A percentile compares a stretch with the other conserved stretches of the same genome.
Evolutionary conservation across 257 asterid genomes (phyloP).

Genomic region (Ocimum tenuiflorum): DNA sequence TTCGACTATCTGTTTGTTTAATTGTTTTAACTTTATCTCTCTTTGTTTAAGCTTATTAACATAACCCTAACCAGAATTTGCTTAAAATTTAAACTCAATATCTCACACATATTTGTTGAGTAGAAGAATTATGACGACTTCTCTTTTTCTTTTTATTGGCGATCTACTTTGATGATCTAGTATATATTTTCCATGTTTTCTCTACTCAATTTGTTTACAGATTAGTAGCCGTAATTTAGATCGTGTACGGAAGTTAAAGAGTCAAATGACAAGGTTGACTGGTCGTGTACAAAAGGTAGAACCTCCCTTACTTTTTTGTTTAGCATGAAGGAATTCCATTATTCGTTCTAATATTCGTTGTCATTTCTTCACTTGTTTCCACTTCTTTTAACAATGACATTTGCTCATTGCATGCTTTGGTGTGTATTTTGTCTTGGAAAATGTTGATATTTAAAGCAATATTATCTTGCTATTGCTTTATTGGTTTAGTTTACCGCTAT

Average conservation of each 20-base stretch:
- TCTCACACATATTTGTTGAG: background rate
- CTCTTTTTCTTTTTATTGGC: background rate
- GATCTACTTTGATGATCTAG: background rate
- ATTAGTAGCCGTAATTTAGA: slow-evolving; percentile 92
- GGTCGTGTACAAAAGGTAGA: slow-evolving; percentile 92
- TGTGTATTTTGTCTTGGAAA: background rate
- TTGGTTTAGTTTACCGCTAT: background rate
- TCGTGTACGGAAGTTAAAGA: slow-evolving; percentile 73
- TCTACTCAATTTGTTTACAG: slow-evolving; percentile 34
- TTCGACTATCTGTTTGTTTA: background rate
- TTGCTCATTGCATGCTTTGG: background rate
- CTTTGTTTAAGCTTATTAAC: background rate
- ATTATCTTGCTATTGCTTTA: background rate
- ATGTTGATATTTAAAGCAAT: background rate
- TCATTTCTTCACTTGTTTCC: background rate
- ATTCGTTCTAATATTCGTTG: background rate
- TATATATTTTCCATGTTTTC: background rate
- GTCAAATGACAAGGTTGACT: slow-evolving; percentile 94
- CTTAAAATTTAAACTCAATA: background rate
- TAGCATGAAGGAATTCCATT: background rate
- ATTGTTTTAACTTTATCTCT: background rate
- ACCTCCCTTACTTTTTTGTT: background rate
- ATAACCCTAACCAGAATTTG: slow-evolving; percentile 1
- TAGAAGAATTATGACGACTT: background rate
- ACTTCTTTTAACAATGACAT: background rate